Evolutionary conservation across 2,329 filamentous ascomycete species (phyloP).

Genomic region (Fusarium torreyae): DNA sequence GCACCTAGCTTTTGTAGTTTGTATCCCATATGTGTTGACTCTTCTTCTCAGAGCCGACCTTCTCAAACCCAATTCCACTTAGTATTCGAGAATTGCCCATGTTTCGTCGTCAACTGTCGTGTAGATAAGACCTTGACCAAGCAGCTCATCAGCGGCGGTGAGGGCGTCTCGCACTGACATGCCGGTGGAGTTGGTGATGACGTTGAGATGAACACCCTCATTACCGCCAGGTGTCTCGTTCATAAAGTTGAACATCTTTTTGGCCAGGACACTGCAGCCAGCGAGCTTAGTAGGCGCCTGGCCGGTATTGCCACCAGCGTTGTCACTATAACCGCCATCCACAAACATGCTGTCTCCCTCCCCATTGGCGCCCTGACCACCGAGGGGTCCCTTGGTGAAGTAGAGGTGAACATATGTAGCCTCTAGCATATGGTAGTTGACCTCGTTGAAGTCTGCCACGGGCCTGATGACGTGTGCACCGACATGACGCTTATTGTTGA

Average conservation of each 20-base stretch:
- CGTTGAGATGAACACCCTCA: constrained; percentile 86
- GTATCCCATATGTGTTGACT: constrained; percentile 21
- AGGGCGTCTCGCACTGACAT: constrained; percentile 80
- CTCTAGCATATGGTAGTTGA: constrained; percentile 93
- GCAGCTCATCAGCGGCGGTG: constrained; percentile 85
- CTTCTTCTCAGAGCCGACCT: background rate
- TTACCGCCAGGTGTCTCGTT: constrained; percentile 77
- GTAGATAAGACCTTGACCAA: constrained; percentile 82
- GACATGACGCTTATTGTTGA: constrained; percentile 87
- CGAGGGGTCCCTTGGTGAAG: constrained; percentile 79
- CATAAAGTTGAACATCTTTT: constrained; percentile 80
- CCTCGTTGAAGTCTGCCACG: constrained; percentile 89
- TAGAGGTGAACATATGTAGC: constrained; percentile 89
- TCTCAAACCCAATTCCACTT: constrained; percentile 21
- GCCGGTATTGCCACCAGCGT: constrained; percentile 55
- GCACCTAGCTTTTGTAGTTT: constrained; percentile 41
- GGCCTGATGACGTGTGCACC: constrained; percentile 85
- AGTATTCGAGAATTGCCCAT: constrained; percentile 86
- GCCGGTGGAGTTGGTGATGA: constrained; percentile 77
- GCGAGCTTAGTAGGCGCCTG: constrained; percentile 58
- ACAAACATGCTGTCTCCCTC: constrained; percentile 70
- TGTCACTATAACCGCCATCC: constrained; percentile 61
- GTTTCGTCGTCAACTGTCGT: constrained; percentile 94
- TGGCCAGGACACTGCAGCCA: constrained; percentile 70
- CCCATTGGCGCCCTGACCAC: constrained; percentile 58